Base-by-base conservation (phyloP, 116 monocot genomes). In the Thalassia testudinum region DNA sequence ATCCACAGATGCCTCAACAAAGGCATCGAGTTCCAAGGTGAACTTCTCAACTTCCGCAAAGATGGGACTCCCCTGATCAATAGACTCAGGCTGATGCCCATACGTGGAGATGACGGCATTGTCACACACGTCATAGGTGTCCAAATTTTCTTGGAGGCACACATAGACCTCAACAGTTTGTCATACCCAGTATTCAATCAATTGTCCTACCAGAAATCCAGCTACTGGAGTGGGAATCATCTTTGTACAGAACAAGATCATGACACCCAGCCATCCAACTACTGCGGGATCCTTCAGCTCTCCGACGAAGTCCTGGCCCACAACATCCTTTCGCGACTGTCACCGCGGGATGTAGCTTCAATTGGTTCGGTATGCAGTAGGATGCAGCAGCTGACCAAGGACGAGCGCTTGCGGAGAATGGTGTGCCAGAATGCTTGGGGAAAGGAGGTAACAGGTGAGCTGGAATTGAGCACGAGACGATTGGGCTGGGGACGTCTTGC, bases 401-500 rank as follows among this genome's bases (percentile, higher is more conserved):
- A 90, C 17, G 90, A 90, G 56, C 73, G 75, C 27, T 48, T 90
- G 54, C 63, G 80, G 52, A 83, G 72, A 40, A 65, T 84, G 64
- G 84, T 90, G 13, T 90, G 90, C 62, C 78, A 90, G 49, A 90
- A 83, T 47, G 77, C 90, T 0, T 90, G 90, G 89, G 90, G 90
- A 21, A 64, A 53, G 57, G 90, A 77, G 17, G 70, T 90, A 28
- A 66, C 80, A 0, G 67, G 70, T 1, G 69, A 42, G 14, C 60
- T 90, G 47, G 90, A 90, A 63, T 40, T 70, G 23, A 81, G 65
- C 37, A 84, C 66, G 6, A 77, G 60, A 59, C 66, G 25, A 24
- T 16, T 78, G 38, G 84, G 84, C 12, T 90, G 90, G 90, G 78
- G 78, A 24, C 77, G 84, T 15, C 81, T 90, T 0, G 83, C 83